Conservation (phyloP, 129 eudicot species). For the Heracleum sosnowskyi region DNA sequence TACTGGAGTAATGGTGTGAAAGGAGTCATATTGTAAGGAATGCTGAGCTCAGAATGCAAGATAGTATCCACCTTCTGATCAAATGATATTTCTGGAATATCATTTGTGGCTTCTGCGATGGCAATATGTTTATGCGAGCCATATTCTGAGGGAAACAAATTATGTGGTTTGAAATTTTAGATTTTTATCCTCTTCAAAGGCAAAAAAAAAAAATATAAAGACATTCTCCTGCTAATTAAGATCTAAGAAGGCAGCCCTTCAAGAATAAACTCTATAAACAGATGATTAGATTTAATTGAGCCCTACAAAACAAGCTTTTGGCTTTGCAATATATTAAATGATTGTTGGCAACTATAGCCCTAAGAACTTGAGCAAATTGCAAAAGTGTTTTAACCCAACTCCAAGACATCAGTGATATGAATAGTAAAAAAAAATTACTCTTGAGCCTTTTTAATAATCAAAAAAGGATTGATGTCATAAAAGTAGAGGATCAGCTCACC, state of each 20-base stretch:
- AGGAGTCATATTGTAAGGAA: constrained; percentile 40
- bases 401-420: not conserved
- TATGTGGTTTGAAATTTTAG: not conserved
- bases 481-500: not conserved
- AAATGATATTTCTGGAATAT: constrained; percentile 19
- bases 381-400: not conserved
- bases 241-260: not conserved
- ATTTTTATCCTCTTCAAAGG: not conserved
- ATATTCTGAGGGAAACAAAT: constrained; percentile 21
- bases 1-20: constrained; percentile 35
- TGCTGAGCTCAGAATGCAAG: constrained; percentile 23
- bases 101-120: constrained; percentile 20
- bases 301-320: not conserved
- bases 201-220: constrained; percentile 2
- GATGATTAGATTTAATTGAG: not conserved
- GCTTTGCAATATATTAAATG: not conserved
- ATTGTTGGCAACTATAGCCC: not conserved
- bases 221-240: not conserved
- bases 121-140: constrained; percentile 13
- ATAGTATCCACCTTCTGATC: constrained; percentile 27
- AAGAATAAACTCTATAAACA: not conserved
- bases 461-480: not conserved
- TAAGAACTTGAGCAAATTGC: not conserved
- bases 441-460: not conserved
- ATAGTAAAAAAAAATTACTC: not conserved